A percentile compares a stretch with the other conserved stretches of the same genome.
These are phyloP conservation scores for Fusarium acutatum DNA, from an alignment of 2,329 filamentous ascomycete species.

Conservation along the genomic window DNA sequence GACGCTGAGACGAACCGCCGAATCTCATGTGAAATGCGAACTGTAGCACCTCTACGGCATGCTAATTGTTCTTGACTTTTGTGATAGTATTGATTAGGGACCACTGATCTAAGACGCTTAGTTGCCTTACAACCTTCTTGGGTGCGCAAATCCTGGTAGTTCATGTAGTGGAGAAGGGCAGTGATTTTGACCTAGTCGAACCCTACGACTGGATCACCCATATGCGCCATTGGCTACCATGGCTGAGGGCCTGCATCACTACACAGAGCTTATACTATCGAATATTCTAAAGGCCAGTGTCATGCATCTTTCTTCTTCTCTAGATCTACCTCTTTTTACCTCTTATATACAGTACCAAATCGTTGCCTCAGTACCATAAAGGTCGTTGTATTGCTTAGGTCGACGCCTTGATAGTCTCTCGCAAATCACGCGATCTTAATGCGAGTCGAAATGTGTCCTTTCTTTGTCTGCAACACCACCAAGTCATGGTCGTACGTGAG, in stretches of 20 bases:
- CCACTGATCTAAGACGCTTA: too few relatives aligned
- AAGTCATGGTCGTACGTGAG: slow-evolving; percentile 33
- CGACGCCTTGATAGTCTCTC: too few relatives aligned
- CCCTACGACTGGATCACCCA: too few relatives aligned
- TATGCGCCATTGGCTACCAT: too few relatives aligned
- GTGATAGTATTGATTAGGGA: accelerated
- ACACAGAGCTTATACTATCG: background rate
- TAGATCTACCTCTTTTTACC: accelerated
- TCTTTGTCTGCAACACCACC: slow-evolving; percentile 32
- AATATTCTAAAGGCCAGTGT: background rate
- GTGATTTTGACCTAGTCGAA: background rate
- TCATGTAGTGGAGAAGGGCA: background rate
- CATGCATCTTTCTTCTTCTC: background rate
- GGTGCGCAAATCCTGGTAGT: background rate
- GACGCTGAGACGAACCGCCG: background rate
- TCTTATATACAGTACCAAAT: background rate
- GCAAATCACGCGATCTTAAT: background rate
- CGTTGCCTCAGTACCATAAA: background rate
- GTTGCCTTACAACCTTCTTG: background rate
- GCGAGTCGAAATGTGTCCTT: slow-evolving; percentile 20
- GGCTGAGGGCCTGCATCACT: background rate
- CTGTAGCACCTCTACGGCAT: background rate
- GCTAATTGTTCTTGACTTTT: too few relatives aligned
- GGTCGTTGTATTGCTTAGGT: background rate
- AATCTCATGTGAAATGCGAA: background rate